Percentiles rank a stretch among this genome's conserved stretches.
phyloP scores from a whole-genome alignment of 768 basidiomycete species.

The Nidula microcarpa region DNA sequence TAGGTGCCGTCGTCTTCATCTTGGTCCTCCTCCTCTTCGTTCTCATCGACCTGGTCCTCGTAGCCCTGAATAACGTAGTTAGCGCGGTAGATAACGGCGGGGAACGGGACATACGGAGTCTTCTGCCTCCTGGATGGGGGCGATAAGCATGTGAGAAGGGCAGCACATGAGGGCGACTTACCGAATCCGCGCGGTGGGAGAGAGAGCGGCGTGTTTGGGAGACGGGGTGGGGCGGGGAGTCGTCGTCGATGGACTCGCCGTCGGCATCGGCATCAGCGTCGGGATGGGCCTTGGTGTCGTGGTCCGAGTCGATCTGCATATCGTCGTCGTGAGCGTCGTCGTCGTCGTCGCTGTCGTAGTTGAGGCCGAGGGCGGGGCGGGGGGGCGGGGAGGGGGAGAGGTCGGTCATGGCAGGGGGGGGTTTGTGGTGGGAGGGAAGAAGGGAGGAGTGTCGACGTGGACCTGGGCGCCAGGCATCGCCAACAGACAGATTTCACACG shows the following conservation, averaged over 20 bases:
- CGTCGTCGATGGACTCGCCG: slow-evolving; percentile 59
- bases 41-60: slow-evolving; percentile 53
- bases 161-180: slow-evolving; percentile 22
- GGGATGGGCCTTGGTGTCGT: slow-evolving; percentile 41
- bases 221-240: slow-evolving; percentile 33
- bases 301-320: slow-evolving; percentile 73
- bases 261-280: slow-evolving; percentile 66
- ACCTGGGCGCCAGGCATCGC: slow-evolving; percentile 51
- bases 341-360: slow-evolving; percentile 58
- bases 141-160: slow-evolving; percentile 7
- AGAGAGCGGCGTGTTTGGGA: slow-evolving; percentile 26
- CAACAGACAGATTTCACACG: slow-evolving; percentile 55
- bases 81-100: slow-evolving; percentile 9
- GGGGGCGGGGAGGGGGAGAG: slow-evolving; percentile 15
- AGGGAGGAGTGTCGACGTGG: slow-evolving; percentile 38
- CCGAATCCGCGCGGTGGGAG: slow-evolving; percentile 30
- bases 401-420: slow-evolving; percentile 13
- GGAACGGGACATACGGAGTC: slow-evolving; percentile 50
- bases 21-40: slow-evolving; percentile 53
- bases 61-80: slow-evolving; percentile 34
- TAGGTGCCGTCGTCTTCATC: slow-evolving; percentile 75
- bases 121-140: slow-evolving; percentile 39
- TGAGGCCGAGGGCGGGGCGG: slow-evolving; percentile 42
- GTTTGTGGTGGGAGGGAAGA: slow-evolving; percentile 21
- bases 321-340: no score